phyloP scores from a whole-genome alignment of 108 stramenopile species.

The Nitzschia sp. region DNA sequence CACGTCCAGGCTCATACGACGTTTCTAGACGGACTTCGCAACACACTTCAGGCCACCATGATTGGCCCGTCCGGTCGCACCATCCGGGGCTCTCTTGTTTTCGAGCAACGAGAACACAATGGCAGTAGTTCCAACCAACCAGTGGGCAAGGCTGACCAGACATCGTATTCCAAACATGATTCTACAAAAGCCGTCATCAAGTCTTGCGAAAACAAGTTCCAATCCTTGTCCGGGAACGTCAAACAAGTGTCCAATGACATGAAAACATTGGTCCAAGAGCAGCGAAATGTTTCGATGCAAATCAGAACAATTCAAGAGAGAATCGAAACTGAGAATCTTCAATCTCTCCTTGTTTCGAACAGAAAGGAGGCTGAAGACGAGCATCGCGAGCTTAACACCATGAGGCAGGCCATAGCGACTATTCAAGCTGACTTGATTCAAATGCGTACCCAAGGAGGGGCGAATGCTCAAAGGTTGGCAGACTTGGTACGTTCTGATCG shows the following conservation, averaged over 20 bases:
- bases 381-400: not conserved
- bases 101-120: not conserved
- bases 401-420: not conserved
- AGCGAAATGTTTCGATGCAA: not conserved
- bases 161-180: not conserved
- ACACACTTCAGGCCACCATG: slow-evolving; percentile 2
- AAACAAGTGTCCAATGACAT: slow-evolving; percentile 4
- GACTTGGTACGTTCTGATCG: slow-evolving; percentile 14
- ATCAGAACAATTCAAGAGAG: not conserved
- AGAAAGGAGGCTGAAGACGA: not conserved
- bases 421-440: not conserved
- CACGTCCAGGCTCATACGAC: slow-evolving; percentile 15
- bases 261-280: not conserved
- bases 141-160: too few species aligned
- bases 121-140: too few species aligned
- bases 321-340: not conserved
- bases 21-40: slow-evolving; percentile 8
- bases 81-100: not conserved
- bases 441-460: slow-evolving; percentile 12
- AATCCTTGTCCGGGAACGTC: not conserved
- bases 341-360: not conserved
- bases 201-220: not conserved
- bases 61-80: slow-evolving; percentile 2
- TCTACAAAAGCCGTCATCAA: not conserved
- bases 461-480: slow-evolving; percentile 17